Conservation (phyloP, 2,329 filamentous ascomycete species). For the Trichophyton rubrum region DNA sequence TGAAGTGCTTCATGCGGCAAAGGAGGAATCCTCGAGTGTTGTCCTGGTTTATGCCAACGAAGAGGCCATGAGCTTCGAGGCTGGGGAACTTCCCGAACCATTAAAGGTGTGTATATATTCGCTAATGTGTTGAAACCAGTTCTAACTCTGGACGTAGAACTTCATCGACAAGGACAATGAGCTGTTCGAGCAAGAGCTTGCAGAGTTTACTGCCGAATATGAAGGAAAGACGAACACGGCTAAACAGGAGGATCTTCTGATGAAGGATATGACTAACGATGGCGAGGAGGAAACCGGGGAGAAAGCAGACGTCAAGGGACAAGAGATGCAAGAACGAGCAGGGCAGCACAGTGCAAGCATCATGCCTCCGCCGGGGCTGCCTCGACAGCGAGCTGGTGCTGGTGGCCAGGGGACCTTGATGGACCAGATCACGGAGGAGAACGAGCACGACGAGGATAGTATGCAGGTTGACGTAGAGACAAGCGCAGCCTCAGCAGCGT, state of each 20-base stretch:
- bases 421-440: slow-evolving; percentile 4
- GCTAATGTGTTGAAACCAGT: background rate
- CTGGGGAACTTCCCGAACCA: slow-evolving; percentile 22
- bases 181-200: slow-evolving; percentile 27
- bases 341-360: background rate
- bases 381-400: background rate
- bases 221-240: background rate
- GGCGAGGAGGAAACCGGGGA: background rate
- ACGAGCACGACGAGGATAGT: background rate
- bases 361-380: background rate
- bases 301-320: background rate
- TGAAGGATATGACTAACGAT: background rate
- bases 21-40: slow-evolving; percentile 39
- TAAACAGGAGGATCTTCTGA: background rate
- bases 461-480: slow-evolving; percentile 5
- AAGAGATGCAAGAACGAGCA: slow-evolving; percentile 3
- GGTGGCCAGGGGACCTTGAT: background rate
- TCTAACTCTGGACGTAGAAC: slow-evolving; percentile 18
- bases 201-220: slow-evolving; percentile 13
- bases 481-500: background rate
- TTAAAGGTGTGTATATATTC: slow-evolving; percentile 23
- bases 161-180: slow-evolving; percentile 42
- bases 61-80: slow-evolving; percentile 27
- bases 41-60: slow-evolving; percentile 50
- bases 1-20: slow-evolving; percentile 44